A percentile compares a stretch with the other conserved stretches of the same genome.
phyloP scores from a whole-genome alignment of 176 grass and related monocot genomes.

The Neostapfia colusana region DNA sequence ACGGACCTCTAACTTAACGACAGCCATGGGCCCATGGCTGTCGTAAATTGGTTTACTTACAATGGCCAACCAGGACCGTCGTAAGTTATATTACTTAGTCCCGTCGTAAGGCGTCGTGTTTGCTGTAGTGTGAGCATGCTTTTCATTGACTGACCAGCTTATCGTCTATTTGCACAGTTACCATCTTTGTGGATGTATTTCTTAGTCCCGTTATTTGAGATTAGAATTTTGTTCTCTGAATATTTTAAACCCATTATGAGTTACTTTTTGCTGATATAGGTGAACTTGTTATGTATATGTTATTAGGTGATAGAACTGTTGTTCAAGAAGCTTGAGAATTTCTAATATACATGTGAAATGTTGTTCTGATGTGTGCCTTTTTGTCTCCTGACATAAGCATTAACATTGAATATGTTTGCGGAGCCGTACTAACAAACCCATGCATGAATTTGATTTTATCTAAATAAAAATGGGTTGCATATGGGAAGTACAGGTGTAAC shows the following conservation, averaged over 20 bases:
- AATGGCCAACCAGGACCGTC: too few species aligned
- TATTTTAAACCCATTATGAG: not conserved
- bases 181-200: not conserved
- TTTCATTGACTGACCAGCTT: not conserved
- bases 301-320: not conserved
- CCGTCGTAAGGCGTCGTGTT: too few species aligned
- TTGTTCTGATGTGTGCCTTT: not conserved
- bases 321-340: not conserved
- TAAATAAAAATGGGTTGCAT: not conserved
- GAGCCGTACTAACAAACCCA: not conserved
- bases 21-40: too few species aligned
- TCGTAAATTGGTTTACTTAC: too few species aligned
- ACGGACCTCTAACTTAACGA: too few species aligned
- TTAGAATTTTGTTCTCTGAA: not conserved
- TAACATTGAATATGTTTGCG: not conserved
- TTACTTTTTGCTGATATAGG: constrained; percentile 4
- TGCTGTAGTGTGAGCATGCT: not conserved
- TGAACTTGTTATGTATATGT: not conserved
- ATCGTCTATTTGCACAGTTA: not conserved
- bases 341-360: not conserved
- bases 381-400: not conserved
- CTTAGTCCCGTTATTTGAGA: not conserved
- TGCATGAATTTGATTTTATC: not conserved
- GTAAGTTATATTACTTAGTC: too few species aligned
- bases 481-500: not conserved